Evolutionary conservation across 805 yeast species (phyloP).

Genomic region (Saturnispora bothae): DNA sequence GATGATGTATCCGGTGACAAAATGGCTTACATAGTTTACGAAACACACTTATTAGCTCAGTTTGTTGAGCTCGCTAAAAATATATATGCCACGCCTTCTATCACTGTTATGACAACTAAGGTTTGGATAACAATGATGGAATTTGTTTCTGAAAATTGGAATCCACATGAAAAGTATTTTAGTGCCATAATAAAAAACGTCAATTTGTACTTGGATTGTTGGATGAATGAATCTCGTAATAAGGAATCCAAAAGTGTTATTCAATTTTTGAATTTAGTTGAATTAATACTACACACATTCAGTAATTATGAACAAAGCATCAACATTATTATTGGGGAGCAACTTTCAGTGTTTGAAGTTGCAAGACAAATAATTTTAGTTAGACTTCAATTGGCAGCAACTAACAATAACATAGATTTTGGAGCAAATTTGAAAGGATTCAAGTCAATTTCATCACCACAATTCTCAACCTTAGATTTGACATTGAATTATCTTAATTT

Average conservation of each 20-base stretch:
- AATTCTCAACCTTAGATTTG: constrained; percentile 7
- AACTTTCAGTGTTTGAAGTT: constrained; percentile 1
- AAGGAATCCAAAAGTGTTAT: background rate
- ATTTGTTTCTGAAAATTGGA: constrained; percentile 7
- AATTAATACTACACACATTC: constrained; percentile 1
- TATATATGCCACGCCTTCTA: constrained; percentile 1
- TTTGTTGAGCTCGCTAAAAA: background rate
- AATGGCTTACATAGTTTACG: constrained; percentile 1
- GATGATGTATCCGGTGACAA: constrained; percentile 6
- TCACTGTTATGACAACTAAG: constrained; percentile 3
- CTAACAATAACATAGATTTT: background rate
- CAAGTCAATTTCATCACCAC: background rate
- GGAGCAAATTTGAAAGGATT: too few species aligned
- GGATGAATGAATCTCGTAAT: constrained; percentile 1
- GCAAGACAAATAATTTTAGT: constrained; percentile 2
- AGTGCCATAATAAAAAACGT: background rate
- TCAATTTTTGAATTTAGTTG: constrained; percentile 1
- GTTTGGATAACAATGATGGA: constrained; percentile 4
- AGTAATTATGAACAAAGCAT: background rate
- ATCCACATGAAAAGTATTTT: constrained; percentile 6
- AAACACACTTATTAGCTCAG: constrained; percentile 1
- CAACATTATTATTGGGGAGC: background rate
- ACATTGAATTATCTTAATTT: constrained; percentile 4
- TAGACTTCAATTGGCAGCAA: constrained; percentile 1
- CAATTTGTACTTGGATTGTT: background rate